phyloP scores from a whole-genome alignment of 2,329 filamentous ascomycete genomes.

The Fusarium sp. region DNA sequence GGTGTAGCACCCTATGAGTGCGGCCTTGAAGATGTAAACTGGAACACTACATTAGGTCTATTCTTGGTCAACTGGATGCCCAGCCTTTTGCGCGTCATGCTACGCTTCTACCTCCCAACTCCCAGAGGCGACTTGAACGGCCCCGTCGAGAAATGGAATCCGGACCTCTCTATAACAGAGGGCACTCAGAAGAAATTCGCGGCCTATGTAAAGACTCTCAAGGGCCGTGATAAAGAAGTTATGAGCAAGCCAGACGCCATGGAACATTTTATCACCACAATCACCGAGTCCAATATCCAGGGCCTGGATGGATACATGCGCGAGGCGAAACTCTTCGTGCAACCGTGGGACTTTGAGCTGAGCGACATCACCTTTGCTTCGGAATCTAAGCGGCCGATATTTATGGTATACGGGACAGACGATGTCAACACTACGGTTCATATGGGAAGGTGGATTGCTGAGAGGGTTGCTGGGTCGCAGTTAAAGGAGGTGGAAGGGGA shows the following conservation, averaged over 20 bases:
- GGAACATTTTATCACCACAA: neutral
- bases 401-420: conserved; percentile 11
- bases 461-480: conserved; percentile 8
- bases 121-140: conserved; percentile 2
- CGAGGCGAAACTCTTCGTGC: neutral
- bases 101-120: neutral
- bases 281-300: conserved; percentile 11
- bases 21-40: conserved; percentile 11
- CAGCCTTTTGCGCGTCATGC: conserved; percentile 5
- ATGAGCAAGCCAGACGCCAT: conserved; percentile 3
- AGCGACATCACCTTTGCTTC: conserved; percentile 16
- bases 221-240: conserved; percentile 5
- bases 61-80: conserved; percentile 16
- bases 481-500: conserved; percentile 12
- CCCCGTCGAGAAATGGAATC: neutral
- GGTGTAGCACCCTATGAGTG: conserved; percentile 12
- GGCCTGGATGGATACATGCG: conserved; percentile 11
- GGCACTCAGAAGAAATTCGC: conserved; percentile 6
- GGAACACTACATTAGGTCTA: conserved; percentile 4
- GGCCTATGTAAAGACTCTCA: neutral
- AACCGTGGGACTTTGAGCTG: conserved; percentile 14
- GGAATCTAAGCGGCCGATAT: conserved; percentile 1
- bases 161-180: neutral
- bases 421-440: conserved; percentile 16
- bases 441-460: conserved; percentile 21